These are phyloP conservation scores for Fusarium proliferatum DNA, from an alignment of 2,329 filamentous ascomycete genomes.

Conservation along the genomic window DNA sequence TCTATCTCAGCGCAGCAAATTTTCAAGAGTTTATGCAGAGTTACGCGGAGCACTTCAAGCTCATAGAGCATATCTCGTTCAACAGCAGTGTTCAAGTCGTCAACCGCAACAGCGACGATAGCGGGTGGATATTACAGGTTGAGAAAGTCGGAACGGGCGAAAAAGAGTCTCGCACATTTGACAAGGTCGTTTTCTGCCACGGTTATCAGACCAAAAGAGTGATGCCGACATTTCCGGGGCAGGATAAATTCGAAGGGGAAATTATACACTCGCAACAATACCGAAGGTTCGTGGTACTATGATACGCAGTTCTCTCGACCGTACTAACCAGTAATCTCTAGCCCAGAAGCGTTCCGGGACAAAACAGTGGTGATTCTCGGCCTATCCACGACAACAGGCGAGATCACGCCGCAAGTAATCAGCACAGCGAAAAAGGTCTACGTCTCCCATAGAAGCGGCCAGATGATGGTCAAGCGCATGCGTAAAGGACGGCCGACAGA, in stretches of 20 bases:
- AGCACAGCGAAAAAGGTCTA: conserved; percentile 15
- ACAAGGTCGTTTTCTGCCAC: conserved; percentile 28
- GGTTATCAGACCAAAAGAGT: conserved; percentile 17
- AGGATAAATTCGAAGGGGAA: neutral
- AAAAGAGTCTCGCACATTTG: neutral
- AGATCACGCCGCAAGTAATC: conserved; percentile 5
- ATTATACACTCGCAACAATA: conserved; percentile 28
- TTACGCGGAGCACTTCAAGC: conserved; percentile 8
- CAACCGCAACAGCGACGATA: neutral
- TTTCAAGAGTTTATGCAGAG: conserved; percentile 30
- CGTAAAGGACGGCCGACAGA: conserved; percentile 14
- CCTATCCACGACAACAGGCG: conserved; percentile 10
- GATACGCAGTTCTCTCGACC: rapidly evolving
- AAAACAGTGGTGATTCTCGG: conserved; percentile 22
- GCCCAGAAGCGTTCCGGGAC: neutral
- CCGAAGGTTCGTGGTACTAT: neutral
- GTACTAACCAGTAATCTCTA: neutral
- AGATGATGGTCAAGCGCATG: conserved; percentile 11
- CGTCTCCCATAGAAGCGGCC: conserved; percentile 19
- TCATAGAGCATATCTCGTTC: conserved; percentile 2
- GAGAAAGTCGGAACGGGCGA: neutral
- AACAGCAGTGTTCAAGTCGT: conserved; percentile 1
- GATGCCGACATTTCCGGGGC: conserved; percentile 19
- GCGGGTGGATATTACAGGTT: conserved; percentile 5
- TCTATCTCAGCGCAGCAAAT: conserved; percentile 1